A percentile compares a stretch with the other conserved stretches of the same genome.
Conservation (phyloP, 2,329 filamentous ascomycete species). For the Ophiostoma pallidulum region DNA sequence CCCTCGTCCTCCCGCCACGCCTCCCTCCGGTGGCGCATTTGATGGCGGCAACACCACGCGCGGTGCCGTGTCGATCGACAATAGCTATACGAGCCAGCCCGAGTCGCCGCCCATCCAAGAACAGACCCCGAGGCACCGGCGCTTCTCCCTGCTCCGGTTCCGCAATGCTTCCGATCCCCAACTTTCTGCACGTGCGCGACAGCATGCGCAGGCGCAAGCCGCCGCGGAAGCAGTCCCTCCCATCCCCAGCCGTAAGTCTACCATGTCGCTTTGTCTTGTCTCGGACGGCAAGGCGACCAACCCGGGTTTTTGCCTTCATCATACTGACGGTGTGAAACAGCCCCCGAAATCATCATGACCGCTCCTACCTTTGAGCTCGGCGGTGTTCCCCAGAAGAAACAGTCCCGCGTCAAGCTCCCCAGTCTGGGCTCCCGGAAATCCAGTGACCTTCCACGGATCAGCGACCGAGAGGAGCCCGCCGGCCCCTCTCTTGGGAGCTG, state of each 20-base stretch:
- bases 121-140: slow-evolving; percentile 46
- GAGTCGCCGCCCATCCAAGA: slow-evolving; percentile 44
- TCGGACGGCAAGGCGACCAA: too few species aligned
- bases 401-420: slow-evolving; percentile 45
- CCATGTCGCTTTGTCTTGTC: neutral
- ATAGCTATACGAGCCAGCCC: slow-evolving; percentile 26
- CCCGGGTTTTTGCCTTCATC: neutral
- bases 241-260: slow-evolving; percentile 46
- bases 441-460: slow-evolving; percentile 35
- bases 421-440: slow-evolving; percentile 45
- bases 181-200: slow-evolving; percentile 64
- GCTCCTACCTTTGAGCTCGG: slow-evolving; percentile 65
- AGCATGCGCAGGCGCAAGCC: slow-evolving; percentile 46
- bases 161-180: slow-evolving; percentile 92
- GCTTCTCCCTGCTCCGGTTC: slow-evolving; percentile 67
- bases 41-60: slow-evolving; percentile 17
- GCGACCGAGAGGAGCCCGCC: slow-evolving; percentile 21
- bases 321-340: slow-evolving; percentile 29
- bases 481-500: slow-evolving; percentile 17
- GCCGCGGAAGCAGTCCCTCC: slow-evolving; percentile 44
- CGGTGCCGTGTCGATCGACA: slow-evolving; percentile 18
- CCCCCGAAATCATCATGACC: slow-evolving; percentile 78
- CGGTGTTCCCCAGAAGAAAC: slow-evolving; percentile 40
- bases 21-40: slow-evolving; percentile 20
- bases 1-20: slow-evolving; percentile 25